Evolutionary conservation across 1,284 basidiomycete genomes (phyloP).

Genomic region (Ceratobasidium sp.): DNA sequence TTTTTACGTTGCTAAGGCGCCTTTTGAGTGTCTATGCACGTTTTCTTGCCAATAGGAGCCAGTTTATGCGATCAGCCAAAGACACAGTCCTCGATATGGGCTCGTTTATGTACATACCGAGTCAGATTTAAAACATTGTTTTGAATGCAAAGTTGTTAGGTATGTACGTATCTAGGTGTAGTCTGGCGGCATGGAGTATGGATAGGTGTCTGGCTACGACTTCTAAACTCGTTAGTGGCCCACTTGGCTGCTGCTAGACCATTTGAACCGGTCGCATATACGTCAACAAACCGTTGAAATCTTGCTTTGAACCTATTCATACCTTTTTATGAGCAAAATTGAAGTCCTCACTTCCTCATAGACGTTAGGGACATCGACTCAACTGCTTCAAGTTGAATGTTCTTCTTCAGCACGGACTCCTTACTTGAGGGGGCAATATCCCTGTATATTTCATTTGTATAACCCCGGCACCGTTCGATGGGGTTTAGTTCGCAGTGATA

Average conservation of each 20-base stretch:
- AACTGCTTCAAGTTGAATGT: slow-evolving; percentile 49
- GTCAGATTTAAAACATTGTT: too few relatives aligned
- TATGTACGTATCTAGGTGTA: too few relatives aligned
- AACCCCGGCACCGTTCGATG: slow-evolving; percentile 56
- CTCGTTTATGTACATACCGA: neutral
- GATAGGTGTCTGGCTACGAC: neutral
- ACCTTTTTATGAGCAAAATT: too few relatives aligned
- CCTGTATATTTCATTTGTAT: slow-evolving; percentile 54
- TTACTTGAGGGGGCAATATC: slow-evolving; percentile 18
- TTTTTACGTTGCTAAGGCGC: neutral
- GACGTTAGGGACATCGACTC: slow-evolving; percentile 49
- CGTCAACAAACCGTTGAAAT: slow-evolving; percentile 14
- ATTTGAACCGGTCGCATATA: neutral
- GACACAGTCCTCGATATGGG: neutral
- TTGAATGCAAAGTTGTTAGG: too few relatives aligned
- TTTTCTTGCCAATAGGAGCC: slow-evolving; percentile 7
- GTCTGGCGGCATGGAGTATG: too few relatives aligned
- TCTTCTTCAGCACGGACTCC: slow-evolving; percentile 48
- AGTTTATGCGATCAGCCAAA: neutral
- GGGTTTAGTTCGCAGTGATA: slow-evolving; percentile 48
- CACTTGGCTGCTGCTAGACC: slow-evolving; percentile 7
- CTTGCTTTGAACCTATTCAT: neutral
- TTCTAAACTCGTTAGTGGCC: slow-evolving; percentile 2
- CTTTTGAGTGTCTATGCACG: neutral
- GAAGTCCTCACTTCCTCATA: slow-evolving; percentile 51